Base-by-base conservation (phyloP, 129 eudicot species). In the Solidago caesia region DNA sequence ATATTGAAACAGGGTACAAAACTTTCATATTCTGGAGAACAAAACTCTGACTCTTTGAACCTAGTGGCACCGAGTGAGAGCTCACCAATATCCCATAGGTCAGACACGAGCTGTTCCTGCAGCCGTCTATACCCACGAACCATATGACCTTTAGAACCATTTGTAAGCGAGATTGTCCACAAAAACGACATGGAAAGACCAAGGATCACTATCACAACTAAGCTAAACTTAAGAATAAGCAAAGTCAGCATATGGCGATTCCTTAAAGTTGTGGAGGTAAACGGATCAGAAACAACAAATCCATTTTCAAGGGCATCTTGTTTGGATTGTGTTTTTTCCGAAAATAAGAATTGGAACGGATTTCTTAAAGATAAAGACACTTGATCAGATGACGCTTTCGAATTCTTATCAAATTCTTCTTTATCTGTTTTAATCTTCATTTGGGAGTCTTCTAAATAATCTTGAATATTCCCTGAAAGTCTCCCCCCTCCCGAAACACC, bases 91-190 rank as follows among this genome's bases (percentile, higher is more conserved):
- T 91, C 96, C 84, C 85, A 75, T 63, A 94, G 68, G 60, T 94
- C 99, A 0, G 96, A 88, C 14, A 94, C 97, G 44, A 94, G 96
- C 77, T 94, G 97, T 76, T 94, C 96, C 64, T 94, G 99, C 44
- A 94, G 82, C 57, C 93, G 87, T 72, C 99, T 87, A 76, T 94
- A 90, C 39, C 99, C 96, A 58, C 72, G 97, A 63, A 75, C 81
- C 75, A 84, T 79, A 43, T 87, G 93, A 71, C 89, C 89, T 80
- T 89, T 87, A 14, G 94, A 80, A 42, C 80, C 67, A 49, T 82
- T 79, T 5, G 94, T 83, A 53, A 94, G 81, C 6, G 97, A 86
- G 4, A 94, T 47, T 63, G 97, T 87, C 99, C 97, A 94, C 88
- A 93, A 80, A 77, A 90, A 89, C 9, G 99, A 94, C 55, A 93